Base-by-base conservation (phyloP, 2,329 filamentous ascomycete genomes). In the Sodiomyces alkalinus region DNA sequence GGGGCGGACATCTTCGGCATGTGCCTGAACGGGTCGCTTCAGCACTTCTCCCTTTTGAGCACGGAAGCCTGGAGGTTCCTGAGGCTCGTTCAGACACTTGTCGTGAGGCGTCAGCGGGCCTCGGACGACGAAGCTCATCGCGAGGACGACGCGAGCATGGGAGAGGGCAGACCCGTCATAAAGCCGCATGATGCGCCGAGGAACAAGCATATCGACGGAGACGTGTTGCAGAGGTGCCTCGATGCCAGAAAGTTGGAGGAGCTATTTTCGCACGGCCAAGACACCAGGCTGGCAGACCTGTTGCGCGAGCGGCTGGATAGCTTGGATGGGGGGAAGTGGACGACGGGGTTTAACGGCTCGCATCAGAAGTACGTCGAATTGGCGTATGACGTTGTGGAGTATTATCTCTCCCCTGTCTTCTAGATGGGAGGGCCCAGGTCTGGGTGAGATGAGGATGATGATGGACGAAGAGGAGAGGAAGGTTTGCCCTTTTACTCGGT, bases 11-110 rank as follows among this genome's bases (percentile, higher is more conserved):
- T 73, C 32, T 46, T 86, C 19, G 81, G 79, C 1, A 58, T 76
- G 6, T 68, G 68, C 6, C 62, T 83, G 19, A 72, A 81, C 41
- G 81, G 81, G 2, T 71, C 74, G 0, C 42, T 86, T 15, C 69
- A 70, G 36, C 68, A 78, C 31, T 77, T 94, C 40, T 67, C 67
- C 1, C 53, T 86, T 10, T 53, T 96, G 1, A 56, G 62, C 7
- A 42, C 64, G 12, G 51, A 66, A 3, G 64, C 75, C 6, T 80
- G 77, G 69, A 62, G 64, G 6, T 58, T 92, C 4, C 59, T 96
- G 5, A 64, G 66, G 32, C 72, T 87, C 36, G 46, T 94, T 2
- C 76, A 92, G 43, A 76, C 78, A 33, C 47, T 67, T 6, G 20
- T 34, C 48, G 48, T 3, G 47, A 50, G 18, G 23, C n/a, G 13